phyloP scores from a whole-genome alignment of 495 filamentous ascomycete genomes.

The Hypoxylon trugodes region DNA sequence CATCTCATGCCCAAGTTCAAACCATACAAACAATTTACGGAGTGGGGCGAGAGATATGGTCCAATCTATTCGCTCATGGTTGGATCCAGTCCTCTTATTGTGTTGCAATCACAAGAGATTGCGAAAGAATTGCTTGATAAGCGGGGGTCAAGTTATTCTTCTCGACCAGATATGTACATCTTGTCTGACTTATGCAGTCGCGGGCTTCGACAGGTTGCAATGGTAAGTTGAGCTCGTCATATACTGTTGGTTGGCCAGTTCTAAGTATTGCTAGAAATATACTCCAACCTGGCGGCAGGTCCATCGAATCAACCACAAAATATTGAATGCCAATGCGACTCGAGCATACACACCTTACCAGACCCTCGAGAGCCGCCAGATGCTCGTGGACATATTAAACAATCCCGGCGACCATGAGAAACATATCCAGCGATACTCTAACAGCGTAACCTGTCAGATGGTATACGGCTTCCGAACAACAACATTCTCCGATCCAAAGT shows the following conservation, averaged over 20 bases:
- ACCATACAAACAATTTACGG: conserved; percentile 49
- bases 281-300: background rate
- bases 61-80: conserved; percentile 53
- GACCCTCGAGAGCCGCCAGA: conserved; percentile 56
- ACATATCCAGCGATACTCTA: conserved; percentile 57
- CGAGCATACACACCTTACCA: conserved; percentile 49
- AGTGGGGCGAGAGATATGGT: conserved; percentile 51
- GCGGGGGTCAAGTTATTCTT: conserved; percentile 49
- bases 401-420: conserved; percentile 50
- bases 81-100: conserved; percentile 48
- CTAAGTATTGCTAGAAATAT: background rate
- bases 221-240: conserved; percentile 24
- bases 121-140: conserved; percentile 53
- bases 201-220: conserved; percentile 45
- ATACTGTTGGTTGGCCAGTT: background rate
- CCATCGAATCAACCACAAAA: background rate
- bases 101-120: conserved; percentile 47
- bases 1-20: conserved; percentile 46
- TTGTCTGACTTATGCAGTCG: conserved; percentile 46
- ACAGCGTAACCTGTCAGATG: no score
- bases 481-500: conserved; percentile 56
- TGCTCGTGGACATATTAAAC: conserved; percentile 54
- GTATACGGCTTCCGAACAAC: no score
- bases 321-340: background rate
- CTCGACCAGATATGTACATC: conserved; percentile 48